Conservation (phyloP, 2,329 filamentous ascomycete genomes). For the Aphanocladium album region DNA sequence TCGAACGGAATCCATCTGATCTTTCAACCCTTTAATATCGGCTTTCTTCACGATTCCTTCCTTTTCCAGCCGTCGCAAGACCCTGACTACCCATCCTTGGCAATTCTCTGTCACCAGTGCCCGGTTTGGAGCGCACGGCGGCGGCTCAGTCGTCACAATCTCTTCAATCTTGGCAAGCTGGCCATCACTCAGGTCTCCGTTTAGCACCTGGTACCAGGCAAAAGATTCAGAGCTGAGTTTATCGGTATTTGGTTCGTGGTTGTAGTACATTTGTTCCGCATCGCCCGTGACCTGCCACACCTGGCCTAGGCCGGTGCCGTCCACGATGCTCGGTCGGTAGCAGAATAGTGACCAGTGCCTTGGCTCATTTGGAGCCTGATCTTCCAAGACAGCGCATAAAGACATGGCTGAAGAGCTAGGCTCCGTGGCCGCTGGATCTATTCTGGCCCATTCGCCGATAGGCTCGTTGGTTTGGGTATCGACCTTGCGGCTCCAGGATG, state of each 20-base stretch:
- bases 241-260: background rate
- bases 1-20: too few relatives aligned
- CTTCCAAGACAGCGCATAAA: background rate
- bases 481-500: background rate
- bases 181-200: background rate
- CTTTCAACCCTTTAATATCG: background rate
- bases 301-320: background rate
- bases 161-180: background rate
- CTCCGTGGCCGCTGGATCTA: background rate
- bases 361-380: background rate
- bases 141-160: background rate
- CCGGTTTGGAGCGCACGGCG: background rate
- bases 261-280: background rate
- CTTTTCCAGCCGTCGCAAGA: background rate
- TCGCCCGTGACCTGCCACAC: constrained; percentile 4
- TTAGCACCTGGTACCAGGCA: background rate
- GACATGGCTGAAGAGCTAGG: background rate
- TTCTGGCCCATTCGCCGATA: background rate
- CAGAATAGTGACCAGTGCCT: constrained; percentile 1
- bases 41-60: background rate
- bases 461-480: background rate
- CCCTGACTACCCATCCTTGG: background rate
- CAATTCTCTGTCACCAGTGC: background rate
- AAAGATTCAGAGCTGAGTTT: background rate
- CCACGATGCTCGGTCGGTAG: background rate